Conservation (phyloP, 306 rosid genomes). For the Sechiopsis laciniata region DNA sequence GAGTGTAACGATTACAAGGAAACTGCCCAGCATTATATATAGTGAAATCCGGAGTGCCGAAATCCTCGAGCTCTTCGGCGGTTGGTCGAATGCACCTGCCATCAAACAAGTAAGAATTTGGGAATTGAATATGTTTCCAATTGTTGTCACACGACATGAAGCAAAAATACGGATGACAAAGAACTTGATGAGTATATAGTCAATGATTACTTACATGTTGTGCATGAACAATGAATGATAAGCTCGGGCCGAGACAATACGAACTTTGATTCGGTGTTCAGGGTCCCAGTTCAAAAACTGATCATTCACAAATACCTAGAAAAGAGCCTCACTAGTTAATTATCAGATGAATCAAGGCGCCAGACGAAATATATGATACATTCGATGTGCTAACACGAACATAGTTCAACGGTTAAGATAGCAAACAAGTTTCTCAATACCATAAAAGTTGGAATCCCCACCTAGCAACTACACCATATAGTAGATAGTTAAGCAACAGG, state of each 20-base stretch:
- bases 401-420: background rate
- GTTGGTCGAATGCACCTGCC: conserved; percentile 90
- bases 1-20: conserved; percentile 90
- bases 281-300: conserved; percentile 91
- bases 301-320: conserved; percentile 85
- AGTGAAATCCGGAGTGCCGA: conserved; percentile 91
- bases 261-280: conserved; percentile 70
- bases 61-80: conserved; percentile 72
- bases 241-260: conserved; percentile 84
- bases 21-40: conserved; percentile 90
- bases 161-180: background rate
- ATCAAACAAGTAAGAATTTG: conserved; percentile 17
- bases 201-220: conserved; percentile 67
- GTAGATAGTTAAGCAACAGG: background rate
- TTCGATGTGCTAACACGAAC: background rate
- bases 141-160: background rate
- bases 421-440: background rate
- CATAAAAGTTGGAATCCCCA: background rate
- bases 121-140: background rate
- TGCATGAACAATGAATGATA: conserved; percentile 95
- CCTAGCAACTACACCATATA: background rate
- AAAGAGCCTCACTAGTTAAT: background rate
- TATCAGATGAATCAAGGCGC: background rate
- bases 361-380: background rate
- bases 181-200: background rate